Percentiles rank a stretch among this genome's conserved stretches.
These are phyloP conservation scores for Wallacemonas collosoma DNA, from an alignment of 208 protist species.

Conservation along the genomic window DNA sequence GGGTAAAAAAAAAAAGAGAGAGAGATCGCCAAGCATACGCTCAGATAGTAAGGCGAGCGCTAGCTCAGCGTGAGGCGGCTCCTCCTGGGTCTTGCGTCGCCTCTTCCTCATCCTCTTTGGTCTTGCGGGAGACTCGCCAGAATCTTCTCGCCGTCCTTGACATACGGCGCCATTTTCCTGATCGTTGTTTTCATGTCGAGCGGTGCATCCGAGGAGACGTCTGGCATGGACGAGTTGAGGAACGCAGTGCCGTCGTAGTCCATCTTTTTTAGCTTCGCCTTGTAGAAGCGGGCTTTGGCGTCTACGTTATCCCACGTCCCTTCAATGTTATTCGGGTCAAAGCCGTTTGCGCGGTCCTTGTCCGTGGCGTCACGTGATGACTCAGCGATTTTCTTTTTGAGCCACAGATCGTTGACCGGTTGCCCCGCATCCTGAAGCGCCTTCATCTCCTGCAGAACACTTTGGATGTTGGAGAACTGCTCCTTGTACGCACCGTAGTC, in stretches of 20 bases:
- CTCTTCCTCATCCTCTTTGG: neutral
- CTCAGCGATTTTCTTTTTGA: constrained; percentile 67
- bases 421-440: constrained; percentile 62
- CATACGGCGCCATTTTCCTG: constrained; percentile 76
- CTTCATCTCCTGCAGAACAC: constrained; percentile 83
- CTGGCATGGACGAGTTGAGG: constrained; percentile 59
- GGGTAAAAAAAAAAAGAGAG: neutral
- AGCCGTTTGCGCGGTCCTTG: constrained; percentile 60
- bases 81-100: neutral
- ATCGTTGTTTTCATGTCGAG: constrained; percentile 86
- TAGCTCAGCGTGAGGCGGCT: too few relatives aligned
- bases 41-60: too few relatives aligned
- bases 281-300: constrained; percentile 85
- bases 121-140: constrained; percentile 50
- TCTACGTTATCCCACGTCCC: constrained; percentile 83
- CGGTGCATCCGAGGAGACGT: constrained; percentile 72
- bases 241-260: constrained; percentile 87
- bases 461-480: constrained; percentile 77
- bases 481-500: constrained; percentile 75
- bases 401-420: constrained; percentile 79
- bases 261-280: constrained; percentile 85
- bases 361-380: constrained; percentile 39
- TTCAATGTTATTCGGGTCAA: constrained; percentile 75
- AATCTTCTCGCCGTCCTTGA: constrained; percentile 88
- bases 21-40: neutral